Evolutionary conservation across 106 monocot species (phyloP).

Genomic region (Hemerocallis citrina): DNA sequence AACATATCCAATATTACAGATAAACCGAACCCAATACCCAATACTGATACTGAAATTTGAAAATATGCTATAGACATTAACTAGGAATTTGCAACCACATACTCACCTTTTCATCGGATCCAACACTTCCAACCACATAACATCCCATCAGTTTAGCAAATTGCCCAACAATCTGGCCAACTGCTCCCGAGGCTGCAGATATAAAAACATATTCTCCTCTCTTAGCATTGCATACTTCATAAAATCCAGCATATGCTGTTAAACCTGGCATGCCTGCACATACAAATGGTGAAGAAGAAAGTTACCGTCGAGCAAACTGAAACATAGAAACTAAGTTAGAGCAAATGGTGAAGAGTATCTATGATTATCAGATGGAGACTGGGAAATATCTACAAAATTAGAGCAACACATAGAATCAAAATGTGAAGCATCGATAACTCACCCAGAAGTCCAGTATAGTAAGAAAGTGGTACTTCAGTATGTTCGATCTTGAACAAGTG

Average conservation of each 20-base stretch:
- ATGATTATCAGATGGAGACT: no score
- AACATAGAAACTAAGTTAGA: no score
- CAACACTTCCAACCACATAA: constrained; percentile 15
- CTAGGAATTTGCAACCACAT: no score
- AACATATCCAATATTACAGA: no score
- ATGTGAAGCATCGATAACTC: not conserved
- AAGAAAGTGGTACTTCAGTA: constrained; percentile 50
- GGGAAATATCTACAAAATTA: no score
- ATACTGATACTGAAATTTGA: no score
- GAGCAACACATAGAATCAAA: no score
- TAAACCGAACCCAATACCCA: no score
- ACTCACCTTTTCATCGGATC: constrained; percentile 9
- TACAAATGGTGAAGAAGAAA: no score
- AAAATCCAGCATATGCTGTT: constrained; percentile 14
- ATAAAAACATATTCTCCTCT: constrained; percentile 15
- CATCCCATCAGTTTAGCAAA: constrained; percentile 18
- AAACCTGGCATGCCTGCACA: constrained; percentile 13
- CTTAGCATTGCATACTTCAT: constrained; percentile 12
- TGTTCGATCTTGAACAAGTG: constrained; percentile 30
- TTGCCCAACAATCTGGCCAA: constrained; percentile 15
- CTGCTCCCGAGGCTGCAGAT: constrained; percentile 13
- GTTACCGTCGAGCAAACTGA: no score
- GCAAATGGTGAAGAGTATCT: no score
- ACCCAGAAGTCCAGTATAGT: constrained; percentile 59
- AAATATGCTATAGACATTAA: no score